Evolutionary conservation across 257 asterid genomes (phyloP), one percentile per base, ranked within the genome.

Genomic region (Solanum bulbocastanum): DNA sequence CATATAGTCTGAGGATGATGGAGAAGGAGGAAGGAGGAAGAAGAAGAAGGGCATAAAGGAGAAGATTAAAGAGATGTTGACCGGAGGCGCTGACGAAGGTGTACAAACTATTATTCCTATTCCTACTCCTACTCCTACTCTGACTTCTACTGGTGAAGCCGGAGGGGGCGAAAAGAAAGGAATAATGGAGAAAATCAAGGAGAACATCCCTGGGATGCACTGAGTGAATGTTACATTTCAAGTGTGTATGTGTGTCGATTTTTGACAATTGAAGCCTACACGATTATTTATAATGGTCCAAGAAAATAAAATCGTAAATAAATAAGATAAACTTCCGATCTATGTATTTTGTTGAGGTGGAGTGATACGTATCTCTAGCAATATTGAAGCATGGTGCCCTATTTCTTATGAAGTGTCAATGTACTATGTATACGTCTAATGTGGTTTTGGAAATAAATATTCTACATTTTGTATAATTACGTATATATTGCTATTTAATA

Each of bases 1-100:
- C 5, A 40, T 56, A 18, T 10, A 62, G 87, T 91, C 93, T 3
- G 95, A 93, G 91, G 94, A 92, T 49, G 95, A 93, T 7, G 95
- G 94, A 37, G 10, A 32, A 13, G 94, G 96, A 15, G 96, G 96
- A 73, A 90, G 94, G 71, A 91, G 93, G 46, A 73, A 8, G 30
- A 71, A 71, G 37, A 92, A 93, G 91, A 92, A 93, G 90, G 96
- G 94, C n/a, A 15, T 92, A 65, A 91, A 88, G 92, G 93, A 93
- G 39, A 92, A 91, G 93, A 69, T 93, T 0, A 91, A 88, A 88
- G 96, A 92, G 87, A 92, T 91, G 89, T 73, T 93, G 1, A 93
- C 93, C 0, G 90, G 91, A 23, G 83, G 56, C 2, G 4, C 35
- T 10, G 22, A 39, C 3, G 22, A 39, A 37, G 83, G 35, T 23